Base-by-base conservation (phyloP, 345 rosid species). In the Trapa incisa region DNA sequence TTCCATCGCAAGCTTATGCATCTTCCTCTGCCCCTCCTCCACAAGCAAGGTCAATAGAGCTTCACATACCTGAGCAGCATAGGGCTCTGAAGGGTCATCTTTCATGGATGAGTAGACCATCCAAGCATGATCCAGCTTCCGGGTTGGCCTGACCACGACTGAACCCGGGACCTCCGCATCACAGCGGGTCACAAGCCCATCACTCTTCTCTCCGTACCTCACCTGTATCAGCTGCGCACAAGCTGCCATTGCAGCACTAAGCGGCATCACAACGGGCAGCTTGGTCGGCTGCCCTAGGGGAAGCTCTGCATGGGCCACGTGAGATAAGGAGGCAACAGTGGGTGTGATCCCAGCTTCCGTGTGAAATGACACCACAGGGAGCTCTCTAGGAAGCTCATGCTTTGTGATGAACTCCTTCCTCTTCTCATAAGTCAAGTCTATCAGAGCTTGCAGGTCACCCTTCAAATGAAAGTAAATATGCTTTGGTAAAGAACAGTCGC, bases 131-230 rank as follows among this genome's bases (percentile, higher is more conserved):
- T 94, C 97, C 75, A 91, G 53, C 71, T 87, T 89, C 6, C 93
- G 89, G 64, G 80, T 81, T 0, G 93, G 96, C 45, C 83, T 82
- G 65, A 94, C 97, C n/a, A 86, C 96, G 3, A 87, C 66, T 0
- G 99, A 94, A 48, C 96, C 97, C n/a, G 97, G 99, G 64, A 89
- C 97, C 79, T 88, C 92, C 1, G 99, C 97, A 52, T 94, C 96
- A 15, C 96, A 76, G 70, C 97, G 73, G 1, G 93, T 84, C 71
- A 91, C 99, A 0, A 94, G 87, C 32, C 99, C 99, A 2, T 94
- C 96, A 1, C 96, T 87, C 80, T 94, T 91, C 73, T 94, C 93
- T 0, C 89, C 87, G 33, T 94, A 91, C 79, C 97, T 80, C 57
- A 81, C 75, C 66, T 86, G 92, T 41, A 91, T 85, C 58, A 91